Evolutionary conservation across 2,329 filamentous ascomycete genomes (phyloP), one percentile per base, ranked within the genome.

Genomic region (Fusarium lyarnte): DNA sequence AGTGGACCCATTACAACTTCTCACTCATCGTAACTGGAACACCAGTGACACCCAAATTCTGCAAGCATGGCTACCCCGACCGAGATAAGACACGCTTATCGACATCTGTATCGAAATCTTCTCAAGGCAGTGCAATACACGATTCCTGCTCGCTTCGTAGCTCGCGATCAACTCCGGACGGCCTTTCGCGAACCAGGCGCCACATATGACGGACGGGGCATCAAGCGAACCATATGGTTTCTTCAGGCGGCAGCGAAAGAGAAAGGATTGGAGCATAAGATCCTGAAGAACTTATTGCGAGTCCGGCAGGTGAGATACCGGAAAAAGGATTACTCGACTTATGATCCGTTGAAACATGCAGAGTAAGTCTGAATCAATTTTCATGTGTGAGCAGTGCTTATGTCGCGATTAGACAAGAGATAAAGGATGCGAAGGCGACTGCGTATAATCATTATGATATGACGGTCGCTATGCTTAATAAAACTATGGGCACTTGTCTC

Each of bases 51-150:
- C 43, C 47, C 53, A 53, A 19, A 53, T 57, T 25, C 61, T 42
- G 54, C 33, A 60, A 53, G 33, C 41, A 79, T 78, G 76, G 57
- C 70, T 23, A 58, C 67, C 36, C 76, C 79, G 13, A 69, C 77
- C 19, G 82, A 90, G 35, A 78, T 93, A 57, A 78, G 91, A 42
- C 86, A 87, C 74, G 89, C 91, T 51, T 96, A 95, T 81, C 88
- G 93, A 68, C 85, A 88, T 64, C 85, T 96, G 38, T 92, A 92
- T 78, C 89, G 91, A 58, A 86, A 86, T 11, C 84, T 88, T 23
- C 85, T 95, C n/a, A 88, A 86, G 35, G 93, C 92, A 8, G 89
- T 95, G 27, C 90, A 92, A 71, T 93, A 90, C 83, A 88, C 92
- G 19, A 87, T 88, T 69, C 93, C 93, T 21, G 88, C 90, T 35